Conservation (phyloP, 2,329 filamentous ascomycete species). For the Neurospora crassa region DNA sequence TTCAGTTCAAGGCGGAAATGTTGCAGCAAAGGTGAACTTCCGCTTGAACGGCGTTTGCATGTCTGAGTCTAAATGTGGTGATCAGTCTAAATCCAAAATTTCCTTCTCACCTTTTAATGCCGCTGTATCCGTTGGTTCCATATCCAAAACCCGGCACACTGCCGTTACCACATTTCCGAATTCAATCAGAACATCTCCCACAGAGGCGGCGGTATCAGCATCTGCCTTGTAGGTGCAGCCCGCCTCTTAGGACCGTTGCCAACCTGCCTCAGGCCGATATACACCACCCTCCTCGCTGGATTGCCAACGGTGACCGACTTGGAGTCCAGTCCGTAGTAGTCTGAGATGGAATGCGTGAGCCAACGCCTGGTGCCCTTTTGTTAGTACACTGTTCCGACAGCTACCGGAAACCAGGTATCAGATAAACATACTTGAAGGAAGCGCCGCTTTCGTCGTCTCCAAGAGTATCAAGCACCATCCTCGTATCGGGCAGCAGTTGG, state of each 20-base stretch:
- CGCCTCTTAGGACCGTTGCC: conserved; percentile 14
- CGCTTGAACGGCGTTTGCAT: neutral
- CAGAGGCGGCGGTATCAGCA: conserved; percentile 48
- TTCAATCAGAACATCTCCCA: conserved; percentile 44
- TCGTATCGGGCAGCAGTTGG: conserved; percentile 30
- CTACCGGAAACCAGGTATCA: neutral
- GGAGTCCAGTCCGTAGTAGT: conserved; percentile 83
- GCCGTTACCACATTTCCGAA: neutral
- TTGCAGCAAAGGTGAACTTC: neutral
- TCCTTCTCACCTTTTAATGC: neutral
- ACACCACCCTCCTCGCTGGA: conserved; percentile 68
- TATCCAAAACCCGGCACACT: neutral
- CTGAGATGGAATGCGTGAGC: conserved; percentile 85
- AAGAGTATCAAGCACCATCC: conserved; percentile 70
- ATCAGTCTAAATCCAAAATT: neutral
- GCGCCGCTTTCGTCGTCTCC: conserved; percentile 66
- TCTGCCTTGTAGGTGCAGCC: conserved; percentile 9
- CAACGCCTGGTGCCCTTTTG: conserved; percentile 54
- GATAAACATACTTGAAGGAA: conserved; percentile 58
- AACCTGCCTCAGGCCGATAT: conserved; percentile 60
- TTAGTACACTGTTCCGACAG: conserved; percentile 11
- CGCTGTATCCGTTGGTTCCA: neutral
- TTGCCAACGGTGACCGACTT: conserved; percentile 66
- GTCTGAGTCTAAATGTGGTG: neutral
- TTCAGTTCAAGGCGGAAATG: neutral